These are phyloP conservation scores for Fusarium zealandicum DNA, from an alignment of 2,329 filamentous ascomycete species.

Conservation along the genomic window DNA sequence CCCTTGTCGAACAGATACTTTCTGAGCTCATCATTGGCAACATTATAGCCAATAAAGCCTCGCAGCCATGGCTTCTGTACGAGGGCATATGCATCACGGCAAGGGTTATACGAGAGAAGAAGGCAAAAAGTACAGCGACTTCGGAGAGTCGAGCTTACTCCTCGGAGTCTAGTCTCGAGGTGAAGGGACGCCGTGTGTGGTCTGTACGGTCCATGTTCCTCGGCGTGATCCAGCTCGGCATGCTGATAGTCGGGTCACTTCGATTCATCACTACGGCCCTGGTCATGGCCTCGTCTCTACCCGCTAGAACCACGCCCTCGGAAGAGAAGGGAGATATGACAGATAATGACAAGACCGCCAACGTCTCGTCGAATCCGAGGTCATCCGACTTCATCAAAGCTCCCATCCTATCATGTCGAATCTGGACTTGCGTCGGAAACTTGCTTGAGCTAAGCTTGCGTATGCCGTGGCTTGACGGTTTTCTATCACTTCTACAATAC, in stretches of 20 bases:
- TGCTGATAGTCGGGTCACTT: conserved; percentile 65
- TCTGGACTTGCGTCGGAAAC: conserved; percentile 77
- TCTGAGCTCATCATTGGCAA: conserved; percentile 90
- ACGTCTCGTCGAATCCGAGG: conserved; percentile 13
- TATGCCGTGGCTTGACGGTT: conserved; percentile 90
- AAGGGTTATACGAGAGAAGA: conserved; percentile 48
- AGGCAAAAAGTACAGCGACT: conserved; percentile 25
- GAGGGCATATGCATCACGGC: conserved; percentile 79
- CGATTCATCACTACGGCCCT: conserved; percentile 72
- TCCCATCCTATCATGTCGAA: conserved; percentile 77
- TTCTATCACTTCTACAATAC: conserved; percentile 78
- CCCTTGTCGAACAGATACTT: conserved; percentile 85
- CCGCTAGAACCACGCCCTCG: conserved; percentile 54
- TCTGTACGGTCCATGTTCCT: conserved; percentile 61
- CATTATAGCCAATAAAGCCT: conserved; percentile 78
- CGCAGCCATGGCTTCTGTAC: conserved; percentile 89
- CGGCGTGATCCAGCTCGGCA: conserved; percentile 61
- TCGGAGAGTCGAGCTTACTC: conserved; percentile 22
- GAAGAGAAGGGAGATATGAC: conserved; percentile 36
- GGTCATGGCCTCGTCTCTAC: conserved; percentile 71
- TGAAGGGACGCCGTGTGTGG: conserved; percentile 43
- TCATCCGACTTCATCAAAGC: conserved; percentile 50
- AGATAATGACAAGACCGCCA: conserved; percentile 37
- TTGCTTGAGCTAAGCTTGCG: conserved; percentile 76
- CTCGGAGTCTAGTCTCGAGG: conserved; percentile 14